Conservation (phyloP, 768 basidiomycete species). For the Psilocybe cyanescens region DNA sequence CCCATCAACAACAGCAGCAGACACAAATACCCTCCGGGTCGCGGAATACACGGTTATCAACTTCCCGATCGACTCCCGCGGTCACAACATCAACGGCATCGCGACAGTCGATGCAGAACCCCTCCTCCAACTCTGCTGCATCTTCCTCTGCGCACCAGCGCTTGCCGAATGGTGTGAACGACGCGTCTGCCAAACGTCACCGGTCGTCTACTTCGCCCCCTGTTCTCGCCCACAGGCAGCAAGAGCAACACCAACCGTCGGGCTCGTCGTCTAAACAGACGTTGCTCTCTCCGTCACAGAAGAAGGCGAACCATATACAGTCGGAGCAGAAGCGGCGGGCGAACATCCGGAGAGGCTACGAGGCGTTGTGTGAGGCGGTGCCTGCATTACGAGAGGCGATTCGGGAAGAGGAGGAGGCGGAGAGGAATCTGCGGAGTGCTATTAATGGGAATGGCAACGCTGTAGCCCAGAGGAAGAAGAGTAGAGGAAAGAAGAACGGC, state of each 20-base stretch:
- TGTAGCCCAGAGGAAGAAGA: conserved; percentile 24
- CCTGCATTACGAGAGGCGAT: conserved; percentile 85
- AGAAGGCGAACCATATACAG: conserved; percentile 93
- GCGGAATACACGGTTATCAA: conserved; percentile 19
- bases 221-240: conserved; percentile 1
- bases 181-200: conserved; percentile 13
- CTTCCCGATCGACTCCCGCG: conserved; percentile 18
- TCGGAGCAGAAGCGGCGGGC: conserved; percentile 93
- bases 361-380: conserved; percentile 82
- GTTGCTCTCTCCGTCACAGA: conserved; percentile 81
- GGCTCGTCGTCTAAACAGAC: conserved; percentile 35
- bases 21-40: conserved; percentile 15
- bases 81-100: conserved; percentile 3
- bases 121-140: conserved; percentile 18
- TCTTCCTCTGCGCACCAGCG: conserved; percentile 21
- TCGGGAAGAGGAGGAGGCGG: conserved; percentile 68
- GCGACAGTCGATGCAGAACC: conserved; percentile 3
- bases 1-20: conserved; percentile 12
- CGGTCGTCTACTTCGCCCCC: conserved; percentile 14
- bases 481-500: conserved; percentile 53
- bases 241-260: conserved; percentile 10
- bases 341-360: conserved; percentile 89
- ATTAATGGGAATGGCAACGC: conserved; percentile 20
- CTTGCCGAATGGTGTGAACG: conserved; percentile 19
- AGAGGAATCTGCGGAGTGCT: conserved; percentile 22